phyloP scores from a whole-genome alignment of 768 basidiomycete species.

The Naganishia randhawae region DNA sequence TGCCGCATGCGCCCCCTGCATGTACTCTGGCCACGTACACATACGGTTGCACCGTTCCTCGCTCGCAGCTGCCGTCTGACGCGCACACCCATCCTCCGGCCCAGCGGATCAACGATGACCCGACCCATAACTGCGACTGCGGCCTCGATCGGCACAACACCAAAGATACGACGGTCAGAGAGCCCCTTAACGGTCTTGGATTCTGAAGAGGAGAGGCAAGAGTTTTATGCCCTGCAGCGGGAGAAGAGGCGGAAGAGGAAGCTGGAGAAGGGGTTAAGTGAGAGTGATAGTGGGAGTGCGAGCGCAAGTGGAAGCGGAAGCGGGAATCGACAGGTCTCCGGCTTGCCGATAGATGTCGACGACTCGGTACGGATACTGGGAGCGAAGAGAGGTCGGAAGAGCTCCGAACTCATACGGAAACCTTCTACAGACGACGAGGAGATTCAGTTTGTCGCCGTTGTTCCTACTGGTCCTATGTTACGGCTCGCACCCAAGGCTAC shows the following conservation, averaged over 20 bases:
- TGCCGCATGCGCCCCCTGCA: background rate
- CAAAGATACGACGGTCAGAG: background rate
- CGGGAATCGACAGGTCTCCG: background rate
- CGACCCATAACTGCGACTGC: background rate
- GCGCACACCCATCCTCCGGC: background rate
- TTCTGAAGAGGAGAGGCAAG: constrained; percentile 9
- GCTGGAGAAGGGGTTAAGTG: constrained; percentile 12
- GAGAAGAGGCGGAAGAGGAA: constrained; percentile 2
- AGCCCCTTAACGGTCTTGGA: constrained; percentile 13
- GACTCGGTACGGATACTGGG: constrained; percentile 3
- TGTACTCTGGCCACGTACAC: background rate
- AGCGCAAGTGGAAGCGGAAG: background rate
- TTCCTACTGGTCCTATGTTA: background rate
- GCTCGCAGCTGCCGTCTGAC: background rate
- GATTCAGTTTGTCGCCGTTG: background rate
- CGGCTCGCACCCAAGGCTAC: background rate
- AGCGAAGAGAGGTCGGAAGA: background rate
- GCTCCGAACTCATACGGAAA: background rate
- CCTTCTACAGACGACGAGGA: background rate
- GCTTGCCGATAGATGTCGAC: background rate
- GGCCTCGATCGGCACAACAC: too few species aligned
- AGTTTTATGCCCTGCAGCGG: constrained; percentile 13
- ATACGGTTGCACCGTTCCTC: background rate
- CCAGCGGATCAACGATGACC: background rate
- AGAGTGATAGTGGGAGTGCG: constrained; percentile 4